phyloP scores from a whole-genome alignment of 2,329 filamentous ascomycete species.

The Microcera coccophila region DNA sequence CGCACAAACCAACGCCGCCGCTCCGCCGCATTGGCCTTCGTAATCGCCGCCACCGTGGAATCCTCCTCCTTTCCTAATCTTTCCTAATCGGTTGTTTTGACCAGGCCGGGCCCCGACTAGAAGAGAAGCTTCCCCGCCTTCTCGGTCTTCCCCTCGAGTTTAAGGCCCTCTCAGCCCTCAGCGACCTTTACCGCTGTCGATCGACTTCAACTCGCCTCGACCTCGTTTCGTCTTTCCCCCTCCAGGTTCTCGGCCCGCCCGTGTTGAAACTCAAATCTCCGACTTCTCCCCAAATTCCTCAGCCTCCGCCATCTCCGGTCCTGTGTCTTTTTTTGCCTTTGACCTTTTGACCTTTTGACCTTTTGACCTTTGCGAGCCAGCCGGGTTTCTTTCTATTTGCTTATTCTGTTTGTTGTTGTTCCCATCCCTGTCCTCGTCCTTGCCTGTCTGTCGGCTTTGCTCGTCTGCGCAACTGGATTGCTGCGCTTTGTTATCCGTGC shows the following conservation, averaged over 20 bases:
- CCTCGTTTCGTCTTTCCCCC: neutral
- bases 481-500: slow-evolving; percentile 4
- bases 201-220: slow-evolving; percentile 3
- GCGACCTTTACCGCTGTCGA: slow-evolving; percentile 1
- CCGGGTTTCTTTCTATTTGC: neutral
- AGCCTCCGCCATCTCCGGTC: slow-evolving; percentile 1
- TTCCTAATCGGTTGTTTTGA: too few relatives aligned
- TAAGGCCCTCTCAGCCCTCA: neutral
- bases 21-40: slow-evolving; percentile 26
- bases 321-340: neutral
- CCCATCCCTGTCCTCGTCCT: neutral
- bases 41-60: slow-evolving; percentile 26
- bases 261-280: neutral
- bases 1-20: slow-evolving; percentile 16
- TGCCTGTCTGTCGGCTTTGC: too few relatives aligned
- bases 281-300: slow-evolving; percentile 2
- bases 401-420: neutral
- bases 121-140: slow-evolving; percentile 12
- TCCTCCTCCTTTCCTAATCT: slow-evolving; percentile 2
- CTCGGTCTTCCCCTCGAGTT: slow-evolving; percentile 1
- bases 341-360: neutral
- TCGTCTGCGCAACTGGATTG: neutral
- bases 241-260: neutral
- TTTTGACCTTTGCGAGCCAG: neutral
- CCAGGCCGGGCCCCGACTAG: too few relatives aligned